These are phyloP conservation scores for Cercospora janseana DNA, from an alignment of 2,329 filamentous ascomycete species.

Conservation along the genomic window DNA sequence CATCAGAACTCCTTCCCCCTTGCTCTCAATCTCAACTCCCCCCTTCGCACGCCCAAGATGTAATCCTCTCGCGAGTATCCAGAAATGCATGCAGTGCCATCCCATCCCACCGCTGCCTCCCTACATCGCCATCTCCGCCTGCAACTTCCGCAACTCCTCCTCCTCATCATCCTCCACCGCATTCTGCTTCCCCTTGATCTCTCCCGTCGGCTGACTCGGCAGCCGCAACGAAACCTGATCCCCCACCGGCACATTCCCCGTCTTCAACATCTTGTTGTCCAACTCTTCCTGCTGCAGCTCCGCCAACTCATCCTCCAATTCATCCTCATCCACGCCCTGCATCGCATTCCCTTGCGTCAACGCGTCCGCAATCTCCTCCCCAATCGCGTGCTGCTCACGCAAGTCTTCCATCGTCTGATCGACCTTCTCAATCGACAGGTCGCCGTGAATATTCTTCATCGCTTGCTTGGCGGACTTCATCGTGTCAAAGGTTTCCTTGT, in stretches of 20 bases:
- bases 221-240: conserved; percentile 75
- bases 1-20: too few species aligned
- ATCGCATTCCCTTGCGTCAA: conserved; percentile 69
- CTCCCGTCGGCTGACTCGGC: conserved; percentile 70
- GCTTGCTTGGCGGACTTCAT: conserved; percentile 89
- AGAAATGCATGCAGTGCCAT: too few species aligned
- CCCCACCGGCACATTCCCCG: conserved; percentile 76
- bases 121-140: conserved; percentile 98
- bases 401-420: conserved; percentile 93
- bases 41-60: too few species aligned
- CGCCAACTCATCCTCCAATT: conserved; percentile 82
- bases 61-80: too few species aligned
- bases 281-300: conserved; percentile 86
- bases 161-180: conserved; percentile 80
- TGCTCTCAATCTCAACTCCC: too few species aligned
- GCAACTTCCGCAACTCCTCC: conserved; percentile 85
- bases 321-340: conserved; percentile 77
- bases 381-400: conserved; percentile 86
- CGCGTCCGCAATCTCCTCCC: conserved; percentile 85
- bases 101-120: too few species aligned
- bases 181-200: conserved; percentile 62
- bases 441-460: conserved; percentile 90
- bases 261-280: conserved; percentile 90
- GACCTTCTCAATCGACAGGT: conserved; percentile 89
- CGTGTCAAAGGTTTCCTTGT: conserved; percentile 88